Evolutionary conservation across 2,329 filamentous ascomycete species (phyloP), one percentile per base, ranked within the genome.

Genomic region (Penicillium palitans): DNA sequence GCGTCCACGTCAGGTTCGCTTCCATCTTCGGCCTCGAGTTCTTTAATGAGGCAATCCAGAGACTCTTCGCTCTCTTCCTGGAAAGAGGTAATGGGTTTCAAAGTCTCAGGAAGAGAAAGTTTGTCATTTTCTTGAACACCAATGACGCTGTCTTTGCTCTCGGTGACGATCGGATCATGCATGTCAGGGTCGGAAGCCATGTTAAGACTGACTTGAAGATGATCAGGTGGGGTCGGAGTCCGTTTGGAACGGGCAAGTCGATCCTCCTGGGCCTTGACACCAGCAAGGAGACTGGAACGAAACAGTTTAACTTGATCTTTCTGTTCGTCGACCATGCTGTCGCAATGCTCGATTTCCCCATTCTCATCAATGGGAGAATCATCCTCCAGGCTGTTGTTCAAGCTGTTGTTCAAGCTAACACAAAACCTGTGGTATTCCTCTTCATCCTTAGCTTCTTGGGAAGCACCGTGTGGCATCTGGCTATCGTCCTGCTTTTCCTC

Each of bases 21-120:
- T 55, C 88, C 90, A 75, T 95, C 90, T 68, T 91, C 82, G 42
- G 88, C 91, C 79, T 95, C 89, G 66, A 96, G 87, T 70, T 95
- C 91, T 75, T 92, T 89, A 66, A 96, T 96, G 70, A 96, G 83
- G 70, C 87, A 86, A 72, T 96, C 90, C 66, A 96, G 91, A 74
- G 93, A 89, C 79, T 91, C 89, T 69, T 91, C 89, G 46, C 42
- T 56, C n/a, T 62, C 57, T 5, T 44, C 47, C 10, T 57, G 21
- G n/a, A 13, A 37, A 27, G 27, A 33, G 19, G 15, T 31, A 13
- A n/a, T 17, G 10, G 31, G 24, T 1, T 29, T 44, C 7, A n/a
- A n/a, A 2, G 35, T 35, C n/a, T 55, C 21, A 0, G n/a, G 24
- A 7, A 40, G 17, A 33, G 17, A 24, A 27, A 19, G 6, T 1